Base-by-base conservation (phyloP, 2,329 filamentous ascomycete genomes). In the Scedosporium dehoogii region DNA sequence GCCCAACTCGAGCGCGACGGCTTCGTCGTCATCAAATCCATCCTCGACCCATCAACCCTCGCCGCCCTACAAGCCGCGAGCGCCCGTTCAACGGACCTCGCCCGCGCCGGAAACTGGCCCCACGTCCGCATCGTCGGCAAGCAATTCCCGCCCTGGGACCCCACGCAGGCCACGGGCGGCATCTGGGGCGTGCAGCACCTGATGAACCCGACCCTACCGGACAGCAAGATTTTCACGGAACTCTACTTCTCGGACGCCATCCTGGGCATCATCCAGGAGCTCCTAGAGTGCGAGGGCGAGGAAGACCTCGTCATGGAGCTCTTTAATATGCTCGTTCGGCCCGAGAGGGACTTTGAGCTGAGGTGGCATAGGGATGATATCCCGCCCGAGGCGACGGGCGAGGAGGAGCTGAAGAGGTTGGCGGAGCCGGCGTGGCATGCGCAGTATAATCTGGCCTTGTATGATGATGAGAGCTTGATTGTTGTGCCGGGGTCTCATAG, bases 171-270 rank as follows among this genome's bases (percentile, higher is more conserved):
- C 27, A 29, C 27, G 27, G 73, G 80, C 60, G 90, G 90, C 21
- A 96, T 96, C 73, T 96, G 91, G 92, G 91, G 91, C 66, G 88
- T 96, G 2, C 91, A 96, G 78, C 89, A 92, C 73, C 81, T 96
- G 4, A 79, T 96, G 69, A 87, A 92, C 73, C 91, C 91, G 0
- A 77, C 80, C 1, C 83, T 93, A 67, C 82, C 85, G 0, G 81
- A 83, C 61, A 79, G 83, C 64, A 73, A 79, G 2, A 71, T 79
- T 3, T 96, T 92, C 73, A 82, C 85, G 4, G 72, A 78, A 59
- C 79, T 83, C 63, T 96, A 96, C 75, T 96, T 96, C 71, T 84
- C 85, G 41, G 76, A 82, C 23, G 78, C 80, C 27, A 76, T 93
- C 6, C 73, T 93, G 0, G 71, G 74, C 33, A 80, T 89, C 1